Evolutionary conservation across 164 flowering plant species (phyloP).

Genomic region (Nymphaea colorata): DNA sequence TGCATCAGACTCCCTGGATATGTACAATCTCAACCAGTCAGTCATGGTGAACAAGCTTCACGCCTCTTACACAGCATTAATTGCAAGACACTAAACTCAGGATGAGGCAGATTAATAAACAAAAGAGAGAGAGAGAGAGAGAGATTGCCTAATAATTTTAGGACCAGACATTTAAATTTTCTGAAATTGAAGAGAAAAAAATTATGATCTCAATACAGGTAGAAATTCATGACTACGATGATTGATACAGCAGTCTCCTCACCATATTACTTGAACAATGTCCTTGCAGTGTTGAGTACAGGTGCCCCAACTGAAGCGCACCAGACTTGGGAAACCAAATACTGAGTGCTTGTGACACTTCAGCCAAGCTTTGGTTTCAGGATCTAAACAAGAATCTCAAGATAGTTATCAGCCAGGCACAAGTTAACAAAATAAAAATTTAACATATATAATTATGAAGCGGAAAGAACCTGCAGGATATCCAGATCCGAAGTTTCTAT

Average conservation of each 20-base stretch:
- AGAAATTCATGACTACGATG: too few species aligned
- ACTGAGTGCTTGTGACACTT: conserved; percentile 61
- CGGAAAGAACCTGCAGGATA: conserved; percentile 75
- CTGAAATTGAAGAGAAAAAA: too few species aligned
- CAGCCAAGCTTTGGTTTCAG: conserved; percentile 83
- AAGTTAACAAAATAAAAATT: not conserved
- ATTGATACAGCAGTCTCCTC: conserved; percentile 11
- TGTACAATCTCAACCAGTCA: not conserved
- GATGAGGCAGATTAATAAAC: not conserved
- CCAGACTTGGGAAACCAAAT: conserved; percentile 87
- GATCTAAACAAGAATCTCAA: conserved; percentile 32
- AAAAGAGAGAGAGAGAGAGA: not conserved
- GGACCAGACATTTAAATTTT: not conserved
- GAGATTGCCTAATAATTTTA: not conserved
- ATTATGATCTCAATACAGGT: too few species aligned
- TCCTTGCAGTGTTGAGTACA: conserved; percentile 67
- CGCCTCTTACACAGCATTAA: not conserved
- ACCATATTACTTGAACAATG: conserved; percentile 66
- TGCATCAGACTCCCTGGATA: conserved; percentile 39
- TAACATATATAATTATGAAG: not conserved
- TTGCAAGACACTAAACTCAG: too few species aligned
- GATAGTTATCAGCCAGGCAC: not conserved
- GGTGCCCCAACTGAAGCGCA: conserved; percentile 97
- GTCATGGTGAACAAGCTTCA: not conserved
- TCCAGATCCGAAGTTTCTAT: conserved; percentile 83